Conservation (phyloP, 140 eudicot species). For the Oenanthe javanica region DNA sequence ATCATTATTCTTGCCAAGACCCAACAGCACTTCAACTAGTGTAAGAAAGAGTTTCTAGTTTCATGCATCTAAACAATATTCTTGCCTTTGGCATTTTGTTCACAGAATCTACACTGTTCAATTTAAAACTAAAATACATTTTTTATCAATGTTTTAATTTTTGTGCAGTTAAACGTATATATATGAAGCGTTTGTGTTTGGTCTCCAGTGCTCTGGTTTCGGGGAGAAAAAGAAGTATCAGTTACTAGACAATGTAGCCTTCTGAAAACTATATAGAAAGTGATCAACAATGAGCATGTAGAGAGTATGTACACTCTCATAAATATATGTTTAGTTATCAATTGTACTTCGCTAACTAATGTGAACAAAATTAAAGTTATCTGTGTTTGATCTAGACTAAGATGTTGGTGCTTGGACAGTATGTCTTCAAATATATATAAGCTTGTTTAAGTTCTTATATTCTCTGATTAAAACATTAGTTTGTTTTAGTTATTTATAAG, state of each 20-base stretch:
- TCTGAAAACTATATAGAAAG: not conserved
- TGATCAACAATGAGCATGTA: not conserved
- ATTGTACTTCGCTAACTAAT: not conserved
- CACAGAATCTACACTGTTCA: not conserved
- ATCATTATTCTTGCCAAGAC: constrained; percentile 60
- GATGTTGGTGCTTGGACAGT: not conserved
- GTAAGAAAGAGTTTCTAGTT: constrained; percentile 25
- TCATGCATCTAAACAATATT: not conserved
- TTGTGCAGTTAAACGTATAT: not conserved
- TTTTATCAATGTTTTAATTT: not conserved
- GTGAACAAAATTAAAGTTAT: not conserved
- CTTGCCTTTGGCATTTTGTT: not conserved
- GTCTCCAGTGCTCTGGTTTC: not conserved
- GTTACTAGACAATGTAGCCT: not conserved
- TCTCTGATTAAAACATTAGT: not conserved
- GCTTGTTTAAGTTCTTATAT: not conserved
- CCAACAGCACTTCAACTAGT: constrained; percentile 74
- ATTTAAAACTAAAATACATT: not conserved
- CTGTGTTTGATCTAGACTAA: not conserved
- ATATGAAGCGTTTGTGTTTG: not conserved
- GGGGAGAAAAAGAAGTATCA: not conserved
- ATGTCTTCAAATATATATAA: not conserved
- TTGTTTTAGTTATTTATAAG: not conserved
- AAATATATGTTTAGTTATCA: not conserved
- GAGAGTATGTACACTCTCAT: too few relatives aligned